Conservation (phyloP, 805 yeast genomes). For the Monosporozyma solicola region DNA sequence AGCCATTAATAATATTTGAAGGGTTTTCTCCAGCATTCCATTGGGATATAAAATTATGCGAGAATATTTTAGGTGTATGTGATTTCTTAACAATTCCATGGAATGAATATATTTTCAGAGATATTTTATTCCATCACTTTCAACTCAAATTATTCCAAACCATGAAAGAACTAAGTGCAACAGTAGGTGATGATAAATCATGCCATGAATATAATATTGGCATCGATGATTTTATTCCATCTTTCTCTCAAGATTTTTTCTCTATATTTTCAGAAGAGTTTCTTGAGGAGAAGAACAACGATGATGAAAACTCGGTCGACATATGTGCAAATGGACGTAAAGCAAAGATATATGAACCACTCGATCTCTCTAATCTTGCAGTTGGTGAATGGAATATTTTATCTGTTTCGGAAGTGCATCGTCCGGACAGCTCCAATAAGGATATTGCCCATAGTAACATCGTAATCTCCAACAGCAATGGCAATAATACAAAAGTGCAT, state of each 20-base stretch:
- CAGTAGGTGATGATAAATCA: neutral
- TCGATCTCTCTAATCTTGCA: neutral
- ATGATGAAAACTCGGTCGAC: neutral
- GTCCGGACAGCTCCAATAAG: neutral
- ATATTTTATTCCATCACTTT: neutral
- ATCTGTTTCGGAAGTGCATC: neutral
- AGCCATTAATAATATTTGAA: slow-evolving; percentile 16
- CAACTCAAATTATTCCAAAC: neutral
- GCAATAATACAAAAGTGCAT: neutral
- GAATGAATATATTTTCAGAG: slow-evolving; percentile 12
- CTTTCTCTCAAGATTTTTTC: neutral
- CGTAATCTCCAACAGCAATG: neutral
- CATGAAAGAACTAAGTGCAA: neutral
- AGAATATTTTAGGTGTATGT: slow-evolving; percentile 6
- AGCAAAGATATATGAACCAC: neutral
- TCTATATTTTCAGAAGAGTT: neutral
- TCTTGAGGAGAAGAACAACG: neutral
- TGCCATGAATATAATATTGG: neutral
- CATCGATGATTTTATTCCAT: neutral
- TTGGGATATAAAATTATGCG: slow-evolving; percentile 13
- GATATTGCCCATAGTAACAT: neutral
- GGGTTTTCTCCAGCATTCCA: slow-evolving; percentile 17
- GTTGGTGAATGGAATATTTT: neutral
- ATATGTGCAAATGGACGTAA: neutral
- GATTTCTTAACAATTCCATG: slow-evolving; percentile 18